phyloP scores from a whole-genome alignment of 2,329 filamentous ascomycete genomes.

The Madurella fahalii region DNA sequence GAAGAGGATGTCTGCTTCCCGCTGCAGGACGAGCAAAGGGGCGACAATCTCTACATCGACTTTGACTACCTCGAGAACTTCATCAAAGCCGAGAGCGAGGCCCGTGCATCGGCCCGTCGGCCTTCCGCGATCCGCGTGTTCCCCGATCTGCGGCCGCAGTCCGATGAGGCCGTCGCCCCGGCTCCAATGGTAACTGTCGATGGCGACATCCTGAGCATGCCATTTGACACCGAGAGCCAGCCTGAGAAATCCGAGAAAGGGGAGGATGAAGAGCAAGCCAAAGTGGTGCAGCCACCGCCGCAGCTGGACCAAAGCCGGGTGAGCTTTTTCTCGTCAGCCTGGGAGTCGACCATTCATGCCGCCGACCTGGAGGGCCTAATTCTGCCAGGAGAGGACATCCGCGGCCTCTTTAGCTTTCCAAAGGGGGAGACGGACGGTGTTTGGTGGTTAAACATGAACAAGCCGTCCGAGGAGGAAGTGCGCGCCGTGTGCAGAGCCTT shows the following conservation, averaged over 20 bases:
- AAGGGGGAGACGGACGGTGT: conserved; percentile 68
- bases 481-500: conserved; percentile 88
- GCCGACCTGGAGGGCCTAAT: conserved; percentile 83
- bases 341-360: conserved; percentile 89
- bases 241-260: conserved; percentile 56
- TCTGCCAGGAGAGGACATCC: conserved; percentile 83
- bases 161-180: conserved; percentile 23
- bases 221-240: conserved; percentile 42
- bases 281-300: conserved; percentile 27
- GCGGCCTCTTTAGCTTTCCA: conserved; percentile 73
- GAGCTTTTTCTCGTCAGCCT: conserved; percentile 94
- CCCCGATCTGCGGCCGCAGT: conserved; percentile 52
- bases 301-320: conserved; percentile 70
- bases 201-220: conserved; percentile 55
- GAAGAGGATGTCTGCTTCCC: conserved; percentile 91
- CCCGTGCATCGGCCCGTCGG: conserved; percentile 45
- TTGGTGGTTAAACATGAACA: conserved; percentile 98
- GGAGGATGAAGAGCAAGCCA: conserved; percentile 36
- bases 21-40: conserved; percentile 60
- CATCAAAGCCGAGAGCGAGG: conserved; percentile 58
- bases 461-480: conserved; percentile 84
- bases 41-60: conserved; percentile 79
- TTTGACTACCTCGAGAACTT: conserved; percentile 95
- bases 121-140: conserved; percentile 52
- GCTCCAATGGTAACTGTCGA: conserved; percentile 34